Percentiles rank a stretch among this genome's conserved stretches.
These are phyloP conservation scores for Clavispora fructus DNA, from an alignment of 805 yeast species.

Conservation along the genomic window DNA sequence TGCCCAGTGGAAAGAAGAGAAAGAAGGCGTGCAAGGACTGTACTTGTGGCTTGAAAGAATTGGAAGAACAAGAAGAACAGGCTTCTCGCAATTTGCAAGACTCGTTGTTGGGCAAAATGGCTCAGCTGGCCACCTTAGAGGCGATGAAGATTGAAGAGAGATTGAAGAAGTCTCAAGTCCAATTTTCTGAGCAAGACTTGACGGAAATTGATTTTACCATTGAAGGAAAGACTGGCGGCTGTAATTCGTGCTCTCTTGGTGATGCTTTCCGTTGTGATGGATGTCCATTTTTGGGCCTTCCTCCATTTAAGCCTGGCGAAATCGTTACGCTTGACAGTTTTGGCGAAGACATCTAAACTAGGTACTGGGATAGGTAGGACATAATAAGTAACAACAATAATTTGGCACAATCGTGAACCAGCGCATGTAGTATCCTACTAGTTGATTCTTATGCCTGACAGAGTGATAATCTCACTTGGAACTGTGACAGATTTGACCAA, in stretches of 20 bases:
- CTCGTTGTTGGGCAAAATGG: constrained; percentile 41
- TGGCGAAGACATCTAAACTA: constrained; percentile 62
- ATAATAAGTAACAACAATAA: neutral
- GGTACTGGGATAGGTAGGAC: constrained; percentile 6
- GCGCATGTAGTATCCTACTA: no score
- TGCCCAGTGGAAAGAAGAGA: constrained; percentile 52
- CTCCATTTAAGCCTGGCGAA: constrained; percentile 98
- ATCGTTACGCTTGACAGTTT: constrained; percentile 69
- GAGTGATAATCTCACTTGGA: no score
- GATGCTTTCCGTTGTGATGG: constrained; percentile 99
- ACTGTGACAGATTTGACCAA: no score
- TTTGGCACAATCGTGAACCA: neutral
- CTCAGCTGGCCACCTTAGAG: constrained; percentile 47
- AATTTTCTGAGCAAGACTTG: constrained; percentile 62
- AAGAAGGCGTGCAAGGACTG: constrained; percentile 97
- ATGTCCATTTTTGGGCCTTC: constrained; percentile 94
- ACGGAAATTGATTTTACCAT: constrained; percentile 92
- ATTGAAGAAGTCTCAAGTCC: constrained; percentile 34
- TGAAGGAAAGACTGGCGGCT: constrained; percentile 96
- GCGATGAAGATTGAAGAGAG: constrained; percentile 52
- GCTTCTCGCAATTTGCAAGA: constrained; percentile 41
- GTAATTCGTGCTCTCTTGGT: constrained; percentile 95
- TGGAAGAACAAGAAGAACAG: constrained; percentile 62
- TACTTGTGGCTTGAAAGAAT: constrained; percentile 91
- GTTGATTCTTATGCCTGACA: no score